A percentile compares a stretch with the other conserved stretches of the same genome.
Conservation (phyloP, 192 early-diverging fungal genomes). For the Spizellomyces sp. region DNA sequence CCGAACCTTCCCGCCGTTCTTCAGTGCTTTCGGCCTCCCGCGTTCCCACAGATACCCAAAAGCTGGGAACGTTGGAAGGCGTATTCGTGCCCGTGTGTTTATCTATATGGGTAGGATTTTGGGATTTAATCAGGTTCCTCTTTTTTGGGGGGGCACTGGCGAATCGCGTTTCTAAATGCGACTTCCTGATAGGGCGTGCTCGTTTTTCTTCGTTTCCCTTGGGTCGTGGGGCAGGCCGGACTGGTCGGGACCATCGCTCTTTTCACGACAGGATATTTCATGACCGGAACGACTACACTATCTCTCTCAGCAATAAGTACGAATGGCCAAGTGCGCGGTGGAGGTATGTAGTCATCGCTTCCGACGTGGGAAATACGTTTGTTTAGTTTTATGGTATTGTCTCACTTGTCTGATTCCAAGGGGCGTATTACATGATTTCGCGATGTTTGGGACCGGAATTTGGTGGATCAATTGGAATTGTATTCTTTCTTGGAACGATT, state of each 20-base stretch:
- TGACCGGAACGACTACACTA: constrained; percentile 37
- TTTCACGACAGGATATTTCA: constrained; percentile 24
- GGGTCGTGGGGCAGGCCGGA: constrained; percentile 40
- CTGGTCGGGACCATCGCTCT: constrained; percentile 28
- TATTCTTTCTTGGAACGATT: constrained; percentile 40
- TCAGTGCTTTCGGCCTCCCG: too few relatives aligned
- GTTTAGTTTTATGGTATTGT: neutral
- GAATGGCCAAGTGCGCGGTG: constrained; percentile 25
- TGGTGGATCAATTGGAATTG: constrained; percentile 40
- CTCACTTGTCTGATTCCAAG: neutral
- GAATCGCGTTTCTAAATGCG: neutral
- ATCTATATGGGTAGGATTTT: constrained; percentile 20
- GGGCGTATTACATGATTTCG: constrained; percentile 42
- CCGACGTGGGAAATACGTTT: neutral
- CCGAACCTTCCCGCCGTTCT: too few relatives aligned
- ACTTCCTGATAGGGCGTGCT: constrained; percentile 25
- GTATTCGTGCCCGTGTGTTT: constrained; percentile 27
- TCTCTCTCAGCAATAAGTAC: constrained; percentile 39
- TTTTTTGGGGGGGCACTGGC: neutral
- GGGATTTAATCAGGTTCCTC: neutral
- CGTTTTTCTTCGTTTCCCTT: constrained; percentile 36
- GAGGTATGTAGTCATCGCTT: neutral
- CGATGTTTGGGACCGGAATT: constrained; percentile 42
- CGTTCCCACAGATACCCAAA: neutral
- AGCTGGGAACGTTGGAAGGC: constrained; percentile 24